Conservation (phyloP, 768 basidiomycete species). For the Steccherinum ochraceum region DNA sequence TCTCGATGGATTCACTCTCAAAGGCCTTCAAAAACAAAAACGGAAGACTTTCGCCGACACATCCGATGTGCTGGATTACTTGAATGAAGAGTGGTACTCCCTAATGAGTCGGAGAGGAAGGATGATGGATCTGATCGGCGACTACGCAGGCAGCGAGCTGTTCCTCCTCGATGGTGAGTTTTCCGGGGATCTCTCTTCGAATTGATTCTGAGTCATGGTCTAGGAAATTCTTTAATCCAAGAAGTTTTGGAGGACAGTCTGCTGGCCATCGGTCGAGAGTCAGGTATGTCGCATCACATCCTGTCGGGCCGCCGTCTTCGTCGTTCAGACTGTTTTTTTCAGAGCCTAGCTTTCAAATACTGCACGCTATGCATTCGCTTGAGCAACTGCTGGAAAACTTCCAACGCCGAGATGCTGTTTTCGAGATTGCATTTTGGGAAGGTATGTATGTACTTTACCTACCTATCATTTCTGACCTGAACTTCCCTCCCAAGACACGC, state of each 20-base stretch:
- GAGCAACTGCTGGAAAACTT: slow-evolving; percentile 49
- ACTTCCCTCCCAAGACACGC: slow-evolving; percentile 29
- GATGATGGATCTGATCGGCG: slow-evolving; percentile 69
- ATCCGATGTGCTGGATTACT: slow-evolving; percentile 1
- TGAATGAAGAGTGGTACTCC: slow-evolving; percentile 36
- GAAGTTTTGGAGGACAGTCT: slow-evolving; percentile 52
- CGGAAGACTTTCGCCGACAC: neutral
- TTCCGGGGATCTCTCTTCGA: neutral
- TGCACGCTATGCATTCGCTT: slow-evolving; percentile 52
- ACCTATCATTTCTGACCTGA: neutral
- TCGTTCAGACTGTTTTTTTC: neutral
- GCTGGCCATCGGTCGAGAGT: slow-evolving; percentile 47
- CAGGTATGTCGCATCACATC: too few relatives aligned
- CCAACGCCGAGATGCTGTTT: slow-evolving; percentile 41
- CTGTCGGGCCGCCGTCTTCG: too few relatives aligned
- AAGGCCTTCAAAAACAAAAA: neutral
- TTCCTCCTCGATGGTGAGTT: slow-evolving; percentile 58
- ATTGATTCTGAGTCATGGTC: neutral
- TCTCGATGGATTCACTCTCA: neutral
- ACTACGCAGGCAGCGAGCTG: slow-evolving; percentile 61
- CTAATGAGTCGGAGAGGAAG: slow-evolving; percentile 29
- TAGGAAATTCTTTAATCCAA: slow-evolving; percentile 60
- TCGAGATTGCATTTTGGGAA: slow-evolving; percentile 62
- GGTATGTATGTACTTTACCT: slow-evolving; percentile 26
- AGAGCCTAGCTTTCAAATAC: slow-evolving; percentile 55